Percentiles rank a stretch among this genome's conserved stretches.
phyloP scores from a whole-genome alignment of 2,329 filamentous ascomycete genomes.

The Magnaporthales sp. region DNA sequence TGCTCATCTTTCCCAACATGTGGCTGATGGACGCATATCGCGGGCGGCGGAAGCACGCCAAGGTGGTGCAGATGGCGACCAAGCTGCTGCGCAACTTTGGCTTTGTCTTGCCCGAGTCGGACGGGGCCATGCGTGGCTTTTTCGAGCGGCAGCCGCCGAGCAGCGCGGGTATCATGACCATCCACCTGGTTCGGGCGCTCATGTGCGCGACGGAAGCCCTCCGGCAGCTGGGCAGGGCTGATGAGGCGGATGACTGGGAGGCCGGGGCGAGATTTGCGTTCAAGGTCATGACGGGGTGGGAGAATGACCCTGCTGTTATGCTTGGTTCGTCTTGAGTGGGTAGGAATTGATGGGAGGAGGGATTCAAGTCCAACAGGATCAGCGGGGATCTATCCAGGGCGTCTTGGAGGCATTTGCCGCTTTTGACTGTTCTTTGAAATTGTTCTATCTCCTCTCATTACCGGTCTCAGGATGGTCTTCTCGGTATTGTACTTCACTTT shows the following conservation, averaged over 20 bases:
- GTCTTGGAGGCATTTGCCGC: no score
- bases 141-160: not conserved
- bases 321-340: not conserved
- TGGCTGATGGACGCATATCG: slow-evolving; percentile 25
- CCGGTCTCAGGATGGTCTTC: no score
- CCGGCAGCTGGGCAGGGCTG: slow-evolving; percentile 16
- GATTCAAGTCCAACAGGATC: no score
- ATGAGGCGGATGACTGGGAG: slow-evolving; percentile 16
- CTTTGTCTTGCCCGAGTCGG: slow-evolving; percentile 13
- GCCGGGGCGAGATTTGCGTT: slow-evolving; percentile 21
- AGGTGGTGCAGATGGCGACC: slow-evolving; percentile 20
- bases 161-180: slow-evolving; percentile 17
- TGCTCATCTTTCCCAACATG: slow-evolving; percentile 25
- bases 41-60: slow-evolving; percentile 21
- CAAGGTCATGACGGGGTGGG: slow-evolving; percentile 22
- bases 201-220: slow-evolving; percentile 21
- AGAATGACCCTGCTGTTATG: slow-evolving; percentile 13
- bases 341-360: not conserved
- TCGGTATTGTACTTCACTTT: no score
- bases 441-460: no score
- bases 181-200: slow-evolving; percentile 24
- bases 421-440: no score
- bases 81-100: slow-evolving; percentile 26
- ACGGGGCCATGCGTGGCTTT: not conserved
- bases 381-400: no score